Evolutionary conservation across 805 yeast genomes (phyloP), one percentile per base, ranked within the genome.

Genomic region (Wickerhamiella siamensis): DNA sequence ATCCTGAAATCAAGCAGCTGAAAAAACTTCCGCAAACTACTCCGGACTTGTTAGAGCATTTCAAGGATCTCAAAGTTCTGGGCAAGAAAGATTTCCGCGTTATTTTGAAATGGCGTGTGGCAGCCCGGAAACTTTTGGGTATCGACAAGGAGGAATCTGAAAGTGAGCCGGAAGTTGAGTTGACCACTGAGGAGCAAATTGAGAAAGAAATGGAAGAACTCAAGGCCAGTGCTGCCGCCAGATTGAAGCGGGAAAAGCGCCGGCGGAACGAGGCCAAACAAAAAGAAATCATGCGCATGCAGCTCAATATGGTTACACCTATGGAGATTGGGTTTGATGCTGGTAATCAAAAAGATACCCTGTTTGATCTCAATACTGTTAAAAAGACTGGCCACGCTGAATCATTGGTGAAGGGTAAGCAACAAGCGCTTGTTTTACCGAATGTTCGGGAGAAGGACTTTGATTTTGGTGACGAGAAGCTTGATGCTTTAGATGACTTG

Each of bases 281-380:
- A 59, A 83, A 81, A 60, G 96, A 88, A 57, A 74, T 88, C 38
- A 69, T 72, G 38, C 75, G 97, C 65, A 79, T 84, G 82, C 96
- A 91, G 64, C 79, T 91, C 88, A 83, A 83, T 60, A 87, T 91
- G 95, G 67, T 82, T 44, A 83, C 95, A 4, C 95, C 94, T 55
- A 74, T 72, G 65, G 94, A 86, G 55, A 77, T 91, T 48, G 96
- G 97, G 71, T 69, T 83, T 42, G 98, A 91, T 58, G 95, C 95
- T 15, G 88, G 83, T 15, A 72, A 72, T 41, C 67, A 75, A 45
- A 95, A 91, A 31, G 69, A 79, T 42, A 72, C 87, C 1, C 65
- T 84, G 44, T 91, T 91, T 66, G 83, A 79, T 55, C 69, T 91
- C 58, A 79, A 76, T 54, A 63, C 72, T n/a, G 95, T 95, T 3